Conservation (phyloP, 2,329 filamentous ascomycete species). For the Sclerotinia nivalis region DNA sequence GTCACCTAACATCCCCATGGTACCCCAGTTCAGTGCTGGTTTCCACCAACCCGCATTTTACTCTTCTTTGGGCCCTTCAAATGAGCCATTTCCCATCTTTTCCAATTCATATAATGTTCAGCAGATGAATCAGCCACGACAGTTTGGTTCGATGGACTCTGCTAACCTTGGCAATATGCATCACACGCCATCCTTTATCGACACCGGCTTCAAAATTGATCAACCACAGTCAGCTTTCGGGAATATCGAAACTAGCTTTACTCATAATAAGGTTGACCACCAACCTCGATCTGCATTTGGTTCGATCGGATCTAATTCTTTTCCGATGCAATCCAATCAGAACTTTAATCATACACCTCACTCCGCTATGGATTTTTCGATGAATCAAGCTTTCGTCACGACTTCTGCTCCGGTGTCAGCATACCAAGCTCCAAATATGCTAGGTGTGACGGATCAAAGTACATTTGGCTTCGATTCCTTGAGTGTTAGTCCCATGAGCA, state of each 20-base stretch:
- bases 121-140: slow-evolving; percentile 30
- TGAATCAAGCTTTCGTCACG: slow-evolving; percentile 35
- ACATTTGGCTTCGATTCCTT: slow-evolving; percentile 34
- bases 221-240: slow-evolving; percentile 29
- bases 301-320: slow-evolving; percentile 30
- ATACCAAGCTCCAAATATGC: slow-evolving; percentile 33
- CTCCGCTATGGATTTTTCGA: slow-evolving; percentile 27
- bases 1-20: slow-evolving; percentile 33
- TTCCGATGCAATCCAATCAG: slow-evolving; percentile 29
- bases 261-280: slow-evolving; percentile 32
- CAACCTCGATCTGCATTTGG: slow-evolving; percentile 28
- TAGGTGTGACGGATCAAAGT: slow-evolving; percentile 33
- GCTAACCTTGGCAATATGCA: slow-evolving; percentile 27
- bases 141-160: slow-evolving; percentile 30
- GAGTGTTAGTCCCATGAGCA: slow-evolving; percentile 28
- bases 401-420: slow-evolving; percentile 32
- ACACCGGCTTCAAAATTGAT: slow-evolving; percentile 32
- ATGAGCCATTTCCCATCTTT: slow-evolving; percentile 31
- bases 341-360: slow-evolving; percentile 30
- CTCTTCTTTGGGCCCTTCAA: slow-evolving; percentile 28
- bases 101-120: slow-evolving; percentile 28
- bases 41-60: slow-evolving; percentile 33
- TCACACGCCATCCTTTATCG: slow-evolving; percentile 30
- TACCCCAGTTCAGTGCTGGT: slow-evolving; percentile 30
- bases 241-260: slow-evolving; percentile 28